Conservation (phyloP, 176 grass and related monocot genomes). For the Aegilops tauschii region DNA sequence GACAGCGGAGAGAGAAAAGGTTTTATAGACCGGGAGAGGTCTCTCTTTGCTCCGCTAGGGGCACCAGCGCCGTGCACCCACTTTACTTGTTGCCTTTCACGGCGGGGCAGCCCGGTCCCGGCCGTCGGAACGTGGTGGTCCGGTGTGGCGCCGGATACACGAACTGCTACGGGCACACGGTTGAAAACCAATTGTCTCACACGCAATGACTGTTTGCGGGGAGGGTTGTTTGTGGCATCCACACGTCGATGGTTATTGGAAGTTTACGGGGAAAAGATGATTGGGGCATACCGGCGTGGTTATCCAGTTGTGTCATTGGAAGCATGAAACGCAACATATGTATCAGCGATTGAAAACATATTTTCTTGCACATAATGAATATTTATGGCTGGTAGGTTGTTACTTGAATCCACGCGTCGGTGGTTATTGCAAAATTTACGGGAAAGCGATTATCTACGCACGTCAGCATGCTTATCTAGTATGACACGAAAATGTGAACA, state of each 20-base stretch:
- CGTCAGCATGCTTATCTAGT: no score
- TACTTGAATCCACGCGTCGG: not conserved
- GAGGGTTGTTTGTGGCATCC: not conserved
- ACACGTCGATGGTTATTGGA: not conserved
- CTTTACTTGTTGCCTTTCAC: not conserved
- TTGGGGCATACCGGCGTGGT: no score
- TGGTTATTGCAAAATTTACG: no score
- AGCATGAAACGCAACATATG: no score
- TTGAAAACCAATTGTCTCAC: no score
- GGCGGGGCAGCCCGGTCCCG: not conserved
- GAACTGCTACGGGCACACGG: not conserved
- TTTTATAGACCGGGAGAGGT: not conserved
- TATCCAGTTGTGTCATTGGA: no score
- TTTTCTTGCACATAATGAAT: not conserved
- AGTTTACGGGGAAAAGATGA: not conserved
- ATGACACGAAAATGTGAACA: no score
- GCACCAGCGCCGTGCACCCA: slow-evolving; percentile 6
- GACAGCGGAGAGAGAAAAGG: not conserved
- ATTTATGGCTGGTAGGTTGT: not conserved
- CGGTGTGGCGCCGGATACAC: not conserved
- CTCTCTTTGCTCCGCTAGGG: slow-evolving; percentile 8
- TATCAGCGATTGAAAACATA: no score
- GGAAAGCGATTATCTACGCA: no score
- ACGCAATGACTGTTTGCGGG: not conserved
- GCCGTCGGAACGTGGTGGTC: slow-evolving; percentile 26